A percentile compares a stretch with the other conserved stretches of the same genome.
phyloP scores from a whole-genome alignment of 305 asterid species.

The Coffea humblotiana region DNA sequence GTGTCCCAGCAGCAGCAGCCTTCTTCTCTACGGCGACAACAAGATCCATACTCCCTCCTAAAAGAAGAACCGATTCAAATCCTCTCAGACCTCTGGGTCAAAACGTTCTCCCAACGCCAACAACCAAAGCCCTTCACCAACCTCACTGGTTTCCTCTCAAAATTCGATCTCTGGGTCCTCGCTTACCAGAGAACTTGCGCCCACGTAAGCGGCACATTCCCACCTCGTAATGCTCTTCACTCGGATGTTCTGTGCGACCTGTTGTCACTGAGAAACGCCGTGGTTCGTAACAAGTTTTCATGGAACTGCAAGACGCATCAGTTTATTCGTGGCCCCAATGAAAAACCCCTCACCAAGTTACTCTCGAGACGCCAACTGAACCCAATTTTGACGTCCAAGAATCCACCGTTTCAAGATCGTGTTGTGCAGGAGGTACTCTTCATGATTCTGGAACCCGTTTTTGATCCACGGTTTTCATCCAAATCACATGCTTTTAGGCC shows the following conservation, averaged over 20 bases:
- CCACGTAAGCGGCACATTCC: constrained; percentile 80
- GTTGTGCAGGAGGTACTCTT: constrained; percentile 79
- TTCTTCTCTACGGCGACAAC: constrained; percentile 32
- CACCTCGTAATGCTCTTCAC: constrained; percentile 68
- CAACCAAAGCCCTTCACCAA: constrained; percentile 54
- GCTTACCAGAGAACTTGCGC: constrained; percentile 95
- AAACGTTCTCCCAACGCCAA: constrained; percentile 66
- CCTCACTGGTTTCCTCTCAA: constrained; percentile 84
- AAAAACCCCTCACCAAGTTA: constrained; percentile 37
- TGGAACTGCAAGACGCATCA: constrained; percentile 70
- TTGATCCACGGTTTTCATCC: constrained; percentile 68
- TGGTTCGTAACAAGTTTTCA: constrained; percentile 50
- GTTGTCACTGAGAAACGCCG: constrained; percentile 62
- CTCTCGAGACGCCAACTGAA: constrained; percentile 62
- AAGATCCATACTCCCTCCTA: constrained; percentile 57
- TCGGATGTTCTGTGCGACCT: constrained; percentile 51
- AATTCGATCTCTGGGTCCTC: constrained; percentile 86
- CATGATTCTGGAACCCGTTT: constrained; percentile 83
- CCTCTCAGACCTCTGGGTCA: constrained; percentile 80
- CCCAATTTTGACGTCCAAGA: constrained; percentile 44
- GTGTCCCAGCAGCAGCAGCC: constrained; percentile 11
- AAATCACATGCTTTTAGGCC: constrained; percentile 91
- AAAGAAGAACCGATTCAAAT: constrained; percentile 78
- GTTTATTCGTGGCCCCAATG: constrained; percentile 62
- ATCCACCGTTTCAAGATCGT: constrained; percentile 71